Base-by-base conservation (phyloP, 176 grass and related monocot genomes). In the Oryza nivara region DNA sequence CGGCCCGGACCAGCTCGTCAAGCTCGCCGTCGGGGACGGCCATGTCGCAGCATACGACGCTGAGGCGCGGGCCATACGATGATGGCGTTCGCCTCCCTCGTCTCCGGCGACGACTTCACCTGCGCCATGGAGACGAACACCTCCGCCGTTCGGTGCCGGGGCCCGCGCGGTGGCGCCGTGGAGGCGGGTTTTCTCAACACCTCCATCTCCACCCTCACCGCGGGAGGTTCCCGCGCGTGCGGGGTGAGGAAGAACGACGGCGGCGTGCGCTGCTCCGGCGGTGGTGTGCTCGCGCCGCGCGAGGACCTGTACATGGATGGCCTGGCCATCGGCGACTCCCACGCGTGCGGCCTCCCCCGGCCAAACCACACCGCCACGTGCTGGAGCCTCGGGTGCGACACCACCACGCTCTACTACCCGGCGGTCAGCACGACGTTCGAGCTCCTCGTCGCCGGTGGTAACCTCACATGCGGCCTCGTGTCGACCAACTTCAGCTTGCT, bases 71-170 rank as follows among this genome's bases (percentile, higher is more conserved):
- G 9, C 6, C 6, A 20, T 98, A 16, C 83, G 0, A 76, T 98
- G 93, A 93, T 98, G 96, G 96, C 82, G 96, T 96, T 85, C 85
- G 10, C n/a, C 4, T 94, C 89, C 7, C 83, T 96, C 40, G 91
- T 92, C 46, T 96, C 96, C 40, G 93, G 91, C 15, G 65, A 75
- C 72, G 88, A 61, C 0, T 99, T 99, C 83, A 65, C 93, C n/a
- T 99, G 96, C 75, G 91, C 89, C 11, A 9, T 99, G 0, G 35
- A 75, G 13, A 19, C 45, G n/a, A 83, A 45, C 58, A 9, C 70
- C 41, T 63, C 71, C 20, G 48, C 76, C 5, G 91, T 99, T 47
- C 68, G 34, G 0, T 99, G 96, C 72, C 94, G 96, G 96, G 96
- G 96, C 0, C 81, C 74, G 9, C 17, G 11, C 1, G 61, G 78